Base-by-base conservation (phyloP, 2,329 filamentous ascomycete species). In the Incumbomyces lentus region DNA sequence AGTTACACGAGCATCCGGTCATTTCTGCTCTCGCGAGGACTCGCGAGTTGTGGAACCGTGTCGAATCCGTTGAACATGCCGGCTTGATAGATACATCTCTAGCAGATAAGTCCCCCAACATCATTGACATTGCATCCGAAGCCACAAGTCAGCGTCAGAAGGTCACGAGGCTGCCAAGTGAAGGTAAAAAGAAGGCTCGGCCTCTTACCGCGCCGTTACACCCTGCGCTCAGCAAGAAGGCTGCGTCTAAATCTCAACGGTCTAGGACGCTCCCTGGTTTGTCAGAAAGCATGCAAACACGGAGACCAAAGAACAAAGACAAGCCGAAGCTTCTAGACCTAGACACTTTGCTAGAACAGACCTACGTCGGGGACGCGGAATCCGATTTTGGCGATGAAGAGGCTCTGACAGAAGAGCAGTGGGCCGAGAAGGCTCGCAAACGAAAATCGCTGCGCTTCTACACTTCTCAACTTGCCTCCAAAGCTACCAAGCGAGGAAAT, bases 391-490 rank as follows among this genome's bases (percentile, higher is more conserved):
- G 90, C 57, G 92, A 98, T 59, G 88, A 95, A 62, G 82, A 86
- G 13, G 69, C 73, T 3, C 76, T 96, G 49, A 86, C 88, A 45
- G 79, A 81, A 10, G 76, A 81, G 51, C 81, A 90, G 50, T 83
- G 86, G 1, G 85, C 84, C 35, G 86, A 94, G 59, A 98, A 98
- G 68, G 85, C 82, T 0, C 78, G 79, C 49, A 85, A 85, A 65
- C 95, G 92, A 74, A 95, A 93, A 73, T 87, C 80, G 53, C 76
- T 98, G 48, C 84, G 88, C 52, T 98, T 98, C 73, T 98, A 98
- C 75, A 96, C 93, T 2, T 95, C 89, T 2, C 92, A 98, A 63
- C 92, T 98, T 55, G 84, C 86, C 22, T 90, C 96, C 64, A 96
- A 95, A 68, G 81, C 86, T 47, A 94, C 87, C 69, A 89, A 86